These are phyloP conservation scores for Arabidopsis arenosa DNA, from an alignment of 345 rosid species.

Conservation along the genomic window DNA sequence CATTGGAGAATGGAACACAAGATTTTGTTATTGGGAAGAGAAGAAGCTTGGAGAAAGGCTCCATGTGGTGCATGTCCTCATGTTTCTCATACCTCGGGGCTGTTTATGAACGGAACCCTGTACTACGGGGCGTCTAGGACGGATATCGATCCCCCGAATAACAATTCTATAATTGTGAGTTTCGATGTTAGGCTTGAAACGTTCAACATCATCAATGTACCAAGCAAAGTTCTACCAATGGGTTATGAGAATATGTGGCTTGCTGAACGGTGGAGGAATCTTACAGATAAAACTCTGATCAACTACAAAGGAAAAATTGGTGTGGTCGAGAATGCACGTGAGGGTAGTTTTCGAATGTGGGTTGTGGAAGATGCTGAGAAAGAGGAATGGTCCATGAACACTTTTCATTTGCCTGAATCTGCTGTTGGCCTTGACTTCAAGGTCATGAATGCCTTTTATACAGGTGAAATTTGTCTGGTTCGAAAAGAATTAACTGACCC, in stretches of 20 bases:
- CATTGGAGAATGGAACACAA: not conserved
- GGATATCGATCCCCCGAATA: not conserved
- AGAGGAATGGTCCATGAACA: slow-evolving; percentile 1
- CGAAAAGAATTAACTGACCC: too few species aligned
- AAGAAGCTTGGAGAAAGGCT: slow-evolving; percentile 25
- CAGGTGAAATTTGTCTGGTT: too few species aligned
- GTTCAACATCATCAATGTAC: slow-evolving; percentile 10
- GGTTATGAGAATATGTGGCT: not conserved
- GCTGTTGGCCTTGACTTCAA: not conserved
- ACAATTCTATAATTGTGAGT: not conserved
- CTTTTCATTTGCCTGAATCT: slow-evolving; percentile 9
- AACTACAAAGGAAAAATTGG: slow-evolving; percentile 13
- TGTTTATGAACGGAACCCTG: slow-evolving; percentile 21
- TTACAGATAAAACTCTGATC: not conserved
- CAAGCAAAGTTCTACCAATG: not conserved
- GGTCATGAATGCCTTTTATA: too few species aligned
- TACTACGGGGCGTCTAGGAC: not conserved
- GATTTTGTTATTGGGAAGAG: not conserved
- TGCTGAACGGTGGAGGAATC: not conserved
- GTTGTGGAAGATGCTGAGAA: not conserved
- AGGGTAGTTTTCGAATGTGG: slow-evolving; percentile 23
- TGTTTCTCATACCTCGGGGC: not conserved
- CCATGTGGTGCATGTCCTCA: slow-evolving; percentile 13
- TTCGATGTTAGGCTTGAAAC: slow-evolving; percentile 27
- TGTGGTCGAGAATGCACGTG: slow-evolving; percentile 23